Percentiles rank a stretch among this genome's conserved stretches.
Evolutionary conservation across 345 rosid species (phyloP).

Genomic region (Lepidium didymum): DNA sequence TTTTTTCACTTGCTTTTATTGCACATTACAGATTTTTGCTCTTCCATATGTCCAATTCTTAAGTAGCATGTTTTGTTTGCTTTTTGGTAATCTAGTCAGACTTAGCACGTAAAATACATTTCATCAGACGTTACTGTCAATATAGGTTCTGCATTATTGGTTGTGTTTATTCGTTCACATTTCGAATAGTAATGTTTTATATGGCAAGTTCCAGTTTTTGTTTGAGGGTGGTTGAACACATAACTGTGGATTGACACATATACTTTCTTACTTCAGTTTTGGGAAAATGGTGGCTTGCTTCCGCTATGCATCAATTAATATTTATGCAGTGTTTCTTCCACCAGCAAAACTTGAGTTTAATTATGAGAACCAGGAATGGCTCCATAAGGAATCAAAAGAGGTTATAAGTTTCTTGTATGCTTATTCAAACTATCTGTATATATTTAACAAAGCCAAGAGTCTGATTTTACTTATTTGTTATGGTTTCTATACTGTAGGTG

Average conservation of each 20-base stretch:
- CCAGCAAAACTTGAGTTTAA: constrained; percentile 73
- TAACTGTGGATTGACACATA: constrained; percentile 23
- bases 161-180: neutral
- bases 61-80: constrained; percentile 6
- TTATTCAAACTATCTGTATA: neutral
- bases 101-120: neutral
- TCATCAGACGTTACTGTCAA: neutral
- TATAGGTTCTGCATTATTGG: neutral
- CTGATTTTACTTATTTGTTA: neutral
- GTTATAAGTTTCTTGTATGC: constrained; percentile 28
- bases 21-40: neutral
- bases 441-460: neutral
- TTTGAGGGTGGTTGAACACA: constrained; percentile 6
- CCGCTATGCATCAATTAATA: constrained; percentile 84
- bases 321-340: constrained; percentile 79
- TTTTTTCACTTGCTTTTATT: neutral
- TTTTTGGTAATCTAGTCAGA: neutral
- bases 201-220: constrained; percentile 3
- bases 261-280: constrained; percentile 45
- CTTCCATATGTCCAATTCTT: constrained; percentile 3
- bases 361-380: constrained; percentile 76
- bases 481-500: constrained; percentile 41
- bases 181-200: neutral
- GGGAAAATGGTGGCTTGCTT: constrained; percentile 98
- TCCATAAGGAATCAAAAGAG: constrained; percentile 72